Evolutionary conservation across 306 rosid species (phyloP), one percentile per base, ranked within the genome.

Genomic region (Acacia confusa): DNA sequence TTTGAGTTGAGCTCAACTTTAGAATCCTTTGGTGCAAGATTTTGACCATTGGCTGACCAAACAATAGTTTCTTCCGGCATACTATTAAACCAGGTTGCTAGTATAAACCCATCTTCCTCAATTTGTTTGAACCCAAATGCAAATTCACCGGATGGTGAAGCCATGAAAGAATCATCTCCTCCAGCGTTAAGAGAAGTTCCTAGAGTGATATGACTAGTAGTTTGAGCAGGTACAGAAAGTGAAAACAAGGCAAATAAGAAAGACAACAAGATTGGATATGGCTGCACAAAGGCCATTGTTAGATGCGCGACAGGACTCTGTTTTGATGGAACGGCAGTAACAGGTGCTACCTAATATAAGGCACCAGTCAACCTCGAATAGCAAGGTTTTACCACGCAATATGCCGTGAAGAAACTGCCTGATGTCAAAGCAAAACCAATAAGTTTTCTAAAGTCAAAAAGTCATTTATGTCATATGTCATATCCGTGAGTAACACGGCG

Each of bases 61-160:
- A 85, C 85, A 36, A 86, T 30, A 4, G 88, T 87, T 67, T 14
- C 80, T 9, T 90, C 76, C 1, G 75, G 70, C n/a, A 82, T 84
- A 43, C 69, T 84, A 69, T 87, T 15, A 84, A 80, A 86, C 90
- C 90, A 88, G 64, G 84, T 80, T 74, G 93, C 87, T 28, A 90
- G 50, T 32, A 88, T 5, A 73, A 77, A 90, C 0, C 87, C 84
- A 22, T 55, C 60, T 19, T 24, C 22, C 36, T 34, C 48, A 11
- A 79, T 45, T 4, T 69, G 19, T 27, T 9, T 77, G 53, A 90
- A 90, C 17, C 89, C 91, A 32, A 90, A 72, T 32, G 89, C 86
- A 78, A 87, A 90, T 7, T 86, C 89, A 12, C 89, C 87, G 2
- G 82, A 79, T 63, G 84, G 82, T 0, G 89, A 87, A 25, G 24